Base-by-base conservation (phyloP, 2,329 filamentous ascomycete species). In the Lecanoromycetidae sp. region DNA sequence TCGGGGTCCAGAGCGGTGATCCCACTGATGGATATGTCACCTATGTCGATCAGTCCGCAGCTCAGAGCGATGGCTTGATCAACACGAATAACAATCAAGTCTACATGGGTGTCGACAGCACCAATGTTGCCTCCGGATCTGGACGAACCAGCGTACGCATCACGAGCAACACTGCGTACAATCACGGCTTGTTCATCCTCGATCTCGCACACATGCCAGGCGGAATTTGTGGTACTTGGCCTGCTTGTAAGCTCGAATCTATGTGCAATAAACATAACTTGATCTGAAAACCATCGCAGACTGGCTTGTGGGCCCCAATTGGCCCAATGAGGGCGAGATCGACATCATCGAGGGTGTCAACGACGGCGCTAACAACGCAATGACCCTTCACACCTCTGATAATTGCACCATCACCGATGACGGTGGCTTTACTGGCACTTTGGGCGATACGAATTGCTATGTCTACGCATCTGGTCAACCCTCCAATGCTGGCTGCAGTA, bases 131-230 rank as follows among this genome's bases (percentile, higher is more conserved):
- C 50, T 72, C 74, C 0, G 57, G 66, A 23, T 66, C 64, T 3
- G 84, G 85, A 30, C 82, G 86, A 34, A 66, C 70, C 38, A 87
- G 82, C 20, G 78, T 87, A 27, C 80, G 86, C n/a, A 65, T 93
- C 12, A 75, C 77, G 33, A 84, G 79, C 62, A 80, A 76, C 44
- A 69, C 75, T 40, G 62, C 69, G 3, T 87, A 79, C 60, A 75
- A 71, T 26, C 71, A 79, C 54, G 82, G 81, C 1, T 71, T 87
- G 7, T 77, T 87, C 56, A 78, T 87, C 43, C 70, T 82, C 17
- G 83, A 87, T 60, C 74, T 87, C 43, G 69, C 70, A 15, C 82
- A 87, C 55, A 87, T 87, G 80, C 82, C 84, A 2, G 72, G 71
- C n/a, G 27, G 35, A 4, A 46, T 46, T 17, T 77, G 79, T 2